A percentile compares a stretch with the other conserved stretches of the same genome.
These are phyloP conservation scores for Chalciporus chontae DNA, from an alignment of 768 basidiomycete genomes.

Conservation along the genomic window DNA sequence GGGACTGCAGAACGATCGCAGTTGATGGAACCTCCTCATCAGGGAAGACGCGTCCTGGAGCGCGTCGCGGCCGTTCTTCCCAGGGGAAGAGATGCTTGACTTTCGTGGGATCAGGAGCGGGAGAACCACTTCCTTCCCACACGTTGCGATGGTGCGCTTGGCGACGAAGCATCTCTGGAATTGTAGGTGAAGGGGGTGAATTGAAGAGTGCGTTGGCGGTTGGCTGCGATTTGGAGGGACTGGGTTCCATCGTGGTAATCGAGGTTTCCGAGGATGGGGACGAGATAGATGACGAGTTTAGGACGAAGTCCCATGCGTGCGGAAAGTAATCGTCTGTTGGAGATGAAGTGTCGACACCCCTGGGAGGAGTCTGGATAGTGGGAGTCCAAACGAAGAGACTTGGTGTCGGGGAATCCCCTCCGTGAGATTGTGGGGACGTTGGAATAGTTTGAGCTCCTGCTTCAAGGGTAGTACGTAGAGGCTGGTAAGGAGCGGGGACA, in stretches of 20 bases:
- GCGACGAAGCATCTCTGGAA: conserved; percentile 62
- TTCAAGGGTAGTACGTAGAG: conserved; percentile 14
- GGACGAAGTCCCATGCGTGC: conserved; percentile 79
- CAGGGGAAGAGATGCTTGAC: conserved; percentile 90
- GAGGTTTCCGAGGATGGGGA: conserved; percentile 26
- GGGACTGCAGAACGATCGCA: conserved; percentile 17
- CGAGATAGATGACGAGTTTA: conserved; percentile 35
- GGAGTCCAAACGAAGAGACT: conserved; percentile 79
- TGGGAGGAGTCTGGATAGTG: conserved; percentile 75
- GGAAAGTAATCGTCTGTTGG: conserved; percentile 76
- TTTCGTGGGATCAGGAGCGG: conserved; percentile 66
- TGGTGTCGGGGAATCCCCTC: conserved; percentile 50
- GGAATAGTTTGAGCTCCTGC: conserved; percentile 22
- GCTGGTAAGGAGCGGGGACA: conserved; percentile 15
- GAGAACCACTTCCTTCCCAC: conserved; percentile 40
- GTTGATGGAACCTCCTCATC: conserved; percentile 50
- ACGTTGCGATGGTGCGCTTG: conserved; percentile 72
- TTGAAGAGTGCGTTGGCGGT: conserved; percentile 48
- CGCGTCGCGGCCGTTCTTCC: conserved; percentile 72
- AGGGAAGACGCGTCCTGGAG: conserved; percentile 74
- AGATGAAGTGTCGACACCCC: conserved; percentile 46
- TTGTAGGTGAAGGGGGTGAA: conserved; percentile 54
- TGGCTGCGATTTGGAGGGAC: conserved; percentile 13
- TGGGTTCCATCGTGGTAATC: conserved; percentile 18
- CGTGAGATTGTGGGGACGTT: conserved; percentile 10